Conservation (phyloP, 148 eudicot genomes). For the Silene latifolia region DNA sequence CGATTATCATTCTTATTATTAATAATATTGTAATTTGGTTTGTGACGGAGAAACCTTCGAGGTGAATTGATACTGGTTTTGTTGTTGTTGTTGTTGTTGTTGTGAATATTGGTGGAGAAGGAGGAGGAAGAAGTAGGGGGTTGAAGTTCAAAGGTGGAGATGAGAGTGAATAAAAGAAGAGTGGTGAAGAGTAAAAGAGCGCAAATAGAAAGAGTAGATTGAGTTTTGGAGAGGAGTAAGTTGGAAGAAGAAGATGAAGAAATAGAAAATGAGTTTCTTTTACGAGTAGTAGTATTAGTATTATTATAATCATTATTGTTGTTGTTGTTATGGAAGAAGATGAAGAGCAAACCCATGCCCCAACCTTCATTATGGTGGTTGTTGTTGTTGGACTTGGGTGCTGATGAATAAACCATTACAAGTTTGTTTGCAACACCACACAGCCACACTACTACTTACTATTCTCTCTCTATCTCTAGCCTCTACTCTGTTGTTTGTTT, state of each 20-base stretch:
- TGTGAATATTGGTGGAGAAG: conserved; percentile 6
- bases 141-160: conserved; percentile 60
- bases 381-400: conserved; percentile 20
- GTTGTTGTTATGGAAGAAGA: conserved; percentile 44
- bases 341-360: conserved; percentile 49
- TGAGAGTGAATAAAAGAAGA: conserved; percentile 62
- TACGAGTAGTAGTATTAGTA: background rate
- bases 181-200: conserved; percentile 54
- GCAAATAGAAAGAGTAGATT: conserved; percentile 67
- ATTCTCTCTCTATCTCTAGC: background rate
- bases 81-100: background rate
- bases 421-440: no score
- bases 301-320: conserved; percentile 10
- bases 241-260: conserved; percentile 20
- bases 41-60: background rate
- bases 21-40: background rate
- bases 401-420: conserved; percentile 24
- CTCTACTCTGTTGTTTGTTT: no score
- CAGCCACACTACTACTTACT: background rate
- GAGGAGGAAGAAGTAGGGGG: conserved; percentile 14
- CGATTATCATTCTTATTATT: background rate
- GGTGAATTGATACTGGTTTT: background rate
- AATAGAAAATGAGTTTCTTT: conserved; percentile 12
- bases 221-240: conserved; percentile 45
- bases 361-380: conserved; percentile 29